phyloP scores from a whole-genome alignment of 73 alveolate genomes.

The Paramecium octaurelia region DNA sequence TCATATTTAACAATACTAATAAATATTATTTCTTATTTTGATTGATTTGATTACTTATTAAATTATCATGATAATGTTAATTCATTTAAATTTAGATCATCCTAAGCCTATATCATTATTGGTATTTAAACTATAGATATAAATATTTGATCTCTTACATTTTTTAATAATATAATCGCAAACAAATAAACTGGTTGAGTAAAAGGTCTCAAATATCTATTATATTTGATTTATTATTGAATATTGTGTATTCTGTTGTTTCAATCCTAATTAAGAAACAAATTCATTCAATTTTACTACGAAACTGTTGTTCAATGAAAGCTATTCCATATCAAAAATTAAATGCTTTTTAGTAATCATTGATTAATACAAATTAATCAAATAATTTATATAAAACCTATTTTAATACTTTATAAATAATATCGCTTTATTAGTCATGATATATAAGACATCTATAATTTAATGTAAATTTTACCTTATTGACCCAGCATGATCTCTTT shows the following conservation, averaged over 20 bases:
- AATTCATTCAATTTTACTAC: not conserved
- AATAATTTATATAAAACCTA: not conserved
- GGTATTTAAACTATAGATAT: not conserved
- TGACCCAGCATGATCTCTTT: not conserved
- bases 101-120: not conserved
- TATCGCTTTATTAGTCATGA: not conserved
- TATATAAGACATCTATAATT: not conserved
- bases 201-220: not conserved
- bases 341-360: not conserved
- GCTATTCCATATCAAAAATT: not conserved
- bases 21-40: not conserved
- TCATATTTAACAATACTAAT: not conserved
- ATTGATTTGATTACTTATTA: not conserved
- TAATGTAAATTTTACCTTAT: not conserved
- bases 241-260: not conserved
- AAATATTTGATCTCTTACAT: not conserved
- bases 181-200: not conserved
- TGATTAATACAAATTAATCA: not conserved
- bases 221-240: not conserved
- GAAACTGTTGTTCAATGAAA: not conserved
- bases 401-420: not conserved
- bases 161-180: not conserved
- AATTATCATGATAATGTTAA: not conserved
- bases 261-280: not conserved
- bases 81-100: not conserved